Evolutionary conservation across 225 moss, liverwort and hornwort genomes (phyloP).

Genomic region (Straminergon stramineum): DNA sequence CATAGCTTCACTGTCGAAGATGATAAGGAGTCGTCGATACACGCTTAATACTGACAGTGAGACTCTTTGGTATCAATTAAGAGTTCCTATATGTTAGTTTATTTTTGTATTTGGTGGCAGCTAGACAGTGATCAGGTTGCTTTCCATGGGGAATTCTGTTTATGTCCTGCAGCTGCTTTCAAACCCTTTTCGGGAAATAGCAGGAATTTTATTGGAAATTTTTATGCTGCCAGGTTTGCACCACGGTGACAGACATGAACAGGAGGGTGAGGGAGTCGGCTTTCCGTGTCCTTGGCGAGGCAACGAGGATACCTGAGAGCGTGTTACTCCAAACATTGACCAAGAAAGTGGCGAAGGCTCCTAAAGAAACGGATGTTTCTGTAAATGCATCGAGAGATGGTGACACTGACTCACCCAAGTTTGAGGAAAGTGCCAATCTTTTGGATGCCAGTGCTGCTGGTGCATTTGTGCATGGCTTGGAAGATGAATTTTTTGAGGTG

Average conservation of each 20-base stretch:
- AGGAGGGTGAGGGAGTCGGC: conserved; percentile 77
- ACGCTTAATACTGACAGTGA: neutral
- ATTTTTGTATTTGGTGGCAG: neutral
- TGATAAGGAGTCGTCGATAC: neutral
- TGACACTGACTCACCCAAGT: conserved; percentile 29
- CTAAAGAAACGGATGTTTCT: conserved; percentile 41
- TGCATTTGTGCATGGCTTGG: conserved; percentile 93
- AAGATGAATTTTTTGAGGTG: conserved; percentile 96
- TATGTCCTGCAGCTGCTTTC: neutral
- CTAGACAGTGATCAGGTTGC: neutral
- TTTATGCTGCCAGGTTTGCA: conserved; percentile 67
- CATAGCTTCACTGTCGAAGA: neutral
- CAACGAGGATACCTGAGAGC: conserved; percentile 60
- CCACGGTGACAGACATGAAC: conserved; percentile 87
- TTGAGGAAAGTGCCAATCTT: conserved; percentile 53
- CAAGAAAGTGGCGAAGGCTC: conserved; percentile 60
- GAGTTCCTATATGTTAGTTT: neutral
- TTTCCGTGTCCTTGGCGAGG: conserved; percentile 73
- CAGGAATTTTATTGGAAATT: neutral
- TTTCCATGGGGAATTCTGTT: neutral
- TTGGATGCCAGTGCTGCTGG: conserved; percentile 84
- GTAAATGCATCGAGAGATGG: conserved; percentile 23
- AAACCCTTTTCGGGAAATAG: neutral
- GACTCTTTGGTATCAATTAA: neutral
- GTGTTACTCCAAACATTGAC: conserved; percentile 81